These are phyloP conservation scores for Termitomyces sp. DNA, from an alignment of 768 basidiomycete genomes.

Conservation along the genomic window DNA sequence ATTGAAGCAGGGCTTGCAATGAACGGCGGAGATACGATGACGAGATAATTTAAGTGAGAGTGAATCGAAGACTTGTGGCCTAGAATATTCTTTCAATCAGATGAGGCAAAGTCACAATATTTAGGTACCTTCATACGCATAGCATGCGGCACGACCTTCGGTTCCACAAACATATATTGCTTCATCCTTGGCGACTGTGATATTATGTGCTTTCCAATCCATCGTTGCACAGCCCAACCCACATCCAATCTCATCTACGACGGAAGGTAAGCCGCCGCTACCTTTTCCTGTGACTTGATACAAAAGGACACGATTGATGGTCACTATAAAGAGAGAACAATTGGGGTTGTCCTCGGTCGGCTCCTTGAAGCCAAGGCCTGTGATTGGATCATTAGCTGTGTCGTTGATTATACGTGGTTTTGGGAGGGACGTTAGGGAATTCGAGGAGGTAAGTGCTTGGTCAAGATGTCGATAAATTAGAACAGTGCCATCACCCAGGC, in stretches of 20 bases:
- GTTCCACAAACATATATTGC: constrained; percentile 83
- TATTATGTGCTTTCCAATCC: constrained; percentile 66
- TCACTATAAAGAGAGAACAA: constrained; percentile 79
- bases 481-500: constrained; percentile 93
- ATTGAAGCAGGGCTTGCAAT: constrained; percentile 58
- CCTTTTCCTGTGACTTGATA: constrained; percentile 72
- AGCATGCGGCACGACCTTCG: constrained; percentile 79
- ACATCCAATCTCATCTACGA: constrained; percentile 84
- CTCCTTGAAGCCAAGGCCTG: constrained; percentile 85
- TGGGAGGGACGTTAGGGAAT: constrained; percentile 70
- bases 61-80: constrained; percentile 76
- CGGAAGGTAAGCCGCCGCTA: constrained; percentile 57
- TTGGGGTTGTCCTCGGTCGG: constrained; percentile 39
- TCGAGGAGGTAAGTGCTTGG: constrained; percentile 76
- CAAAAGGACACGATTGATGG: constrained; percentile 73
- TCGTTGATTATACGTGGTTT: constrained; percentile 85
- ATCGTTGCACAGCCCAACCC: constrained; percentile 81
- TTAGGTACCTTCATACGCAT: constrained; percentile 81
- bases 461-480: constrained; percentile 88
- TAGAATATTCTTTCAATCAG: constrained; percentile 20
- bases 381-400: constrained; percentile 82
- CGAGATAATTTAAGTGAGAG: constrained; percentile 76
- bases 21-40: constrained; percentile 87
- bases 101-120: background rate
- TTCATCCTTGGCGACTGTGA: constrained; percentile 87